Percentiles rank a stretch among this genome's conserved stretches.
phyloP scores from a whole-genome alignment of 768 basidiomycete species.

The Lactarius indigo region DNA sequence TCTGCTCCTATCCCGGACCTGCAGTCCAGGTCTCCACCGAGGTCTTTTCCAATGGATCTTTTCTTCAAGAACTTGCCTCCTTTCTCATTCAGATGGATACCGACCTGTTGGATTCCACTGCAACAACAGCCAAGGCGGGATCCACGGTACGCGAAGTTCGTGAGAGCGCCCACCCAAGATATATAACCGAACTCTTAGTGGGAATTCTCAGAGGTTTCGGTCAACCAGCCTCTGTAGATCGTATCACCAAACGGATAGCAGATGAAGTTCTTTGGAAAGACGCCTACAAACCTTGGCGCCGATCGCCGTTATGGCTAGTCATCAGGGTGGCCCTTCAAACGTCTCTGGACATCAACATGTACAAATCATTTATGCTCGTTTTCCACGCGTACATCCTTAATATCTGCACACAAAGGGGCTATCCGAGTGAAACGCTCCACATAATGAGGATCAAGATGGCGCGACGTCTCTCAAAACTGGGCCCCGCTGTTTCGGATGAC shows the following conservation, averaged over 20 bases:
- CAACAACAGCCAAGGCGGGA: constrained; percentile 24
- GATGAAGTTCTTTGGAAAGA: neutral
- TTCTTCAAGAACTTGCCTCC: neutral
- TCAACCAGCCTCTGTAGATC: constrained; percentile 30
- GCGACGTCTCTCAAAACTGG: neutral
- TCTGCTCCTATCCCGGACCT: constrained; percentile 35
- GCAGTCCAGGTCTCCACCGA: constrained; percentile 36
- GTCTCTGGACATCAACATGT: neutral
- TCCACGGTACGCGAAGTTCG: neutral
- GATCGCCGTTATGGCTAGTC: neutral
- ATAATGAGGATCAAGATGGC: neutral
- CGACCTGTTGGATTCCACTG: neutral
- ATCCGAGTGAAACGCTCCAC: neutral
- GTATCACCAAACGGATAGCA: constrained; percentile 7
- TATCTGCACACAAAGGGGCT: neutral
- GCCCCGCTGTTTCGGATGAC: neutral
- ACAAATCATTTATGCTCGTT: neutral
- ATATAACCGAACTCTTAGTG: neutral
- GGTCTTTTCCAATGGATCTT: neutral
- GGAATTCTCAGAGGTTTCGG: constrained; percentile 30
- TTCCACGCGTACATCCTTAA: neutral
- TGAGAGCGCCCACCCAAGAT: neutral
- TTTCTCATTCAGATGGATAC: neutral
- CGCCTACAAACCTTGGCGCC: constrained; percentile 29
- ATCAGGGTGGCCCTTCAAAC: constrained; percentile 40